Evolutionary conservation across 257 asterid genomes (phyloP).

Genomic region (Vinca minor): DNA sequence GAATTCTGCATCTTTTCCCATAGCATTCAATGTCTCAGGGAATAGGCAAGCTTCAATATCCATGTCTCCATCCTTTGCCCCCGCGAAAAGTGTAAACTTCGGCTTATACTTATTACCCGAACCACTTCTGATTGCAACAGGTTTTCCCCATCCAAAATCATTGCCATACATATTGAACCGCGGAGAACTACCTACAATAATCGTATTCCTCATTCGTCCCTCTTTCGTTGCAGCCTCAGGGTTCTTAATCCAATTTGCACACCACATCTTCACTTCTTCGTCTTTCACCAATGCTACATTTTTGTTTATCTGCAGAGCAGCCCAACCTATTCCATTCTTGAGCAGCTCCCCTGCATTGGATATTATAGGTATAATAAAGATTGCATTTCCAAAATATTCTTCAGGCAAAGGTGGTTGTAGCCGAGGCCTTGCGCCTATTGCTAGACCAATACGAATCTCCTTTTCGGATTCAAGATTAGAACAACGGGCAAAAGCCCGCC

Average conservation of each 20-base stretch:
- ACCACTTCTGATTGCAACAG: slow-evolving; percentile 48
- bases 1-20: slow-evolving; percentile 33
- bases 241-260: slow-evolving; percentile 23
- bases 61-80: slow-evolving; percentile 37
- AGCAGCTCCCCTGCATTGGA: slow-evolving; percentile 17
- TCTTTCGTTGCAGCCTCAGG: slow-evolving; percentile 19
- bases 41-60: slow-evolving; percentile 39
- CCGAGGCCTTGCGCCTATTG: slow-evolving; percentile 27
- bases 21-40: slow-evolving; percentile 25
- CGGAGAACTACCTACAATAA: slow-evolving; percentile 36
- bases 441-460: slow-evolving; percentile 16
- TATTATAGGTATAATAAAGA: slow-evolving; percentile 15
- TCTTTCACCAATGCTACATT: slow-evolving; percentile 8
- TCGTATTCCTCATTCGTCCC: slow-evolving; percentile 7
- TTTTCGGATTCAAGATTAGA: background rate
- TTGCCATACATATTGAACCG: slow-evolving; percentile 25
- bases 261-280: slow-evolving; percentile 20
- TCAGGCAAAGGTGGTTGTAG: slow-evolving; percentile 31
- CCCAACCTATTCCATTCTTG: slow-evolving; percentile 37
- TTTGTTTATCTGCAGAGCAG: slow-evolving; percentile 32
- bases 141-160: slow-evolving; percentile 30
- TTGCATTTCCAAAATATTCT: slow-evolving; percentile 44
- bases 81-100: slow-evolving; percentile 30
- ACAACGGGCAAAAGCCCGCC: slow-evolving; percentile 32
- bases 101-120: slow-evolving; percentile 28